Percentiles rank a stretch among this genome's conserved stretches.
Conservation (phyloP, 345 rosid species). For the Hypericum perforatum region DNA sequence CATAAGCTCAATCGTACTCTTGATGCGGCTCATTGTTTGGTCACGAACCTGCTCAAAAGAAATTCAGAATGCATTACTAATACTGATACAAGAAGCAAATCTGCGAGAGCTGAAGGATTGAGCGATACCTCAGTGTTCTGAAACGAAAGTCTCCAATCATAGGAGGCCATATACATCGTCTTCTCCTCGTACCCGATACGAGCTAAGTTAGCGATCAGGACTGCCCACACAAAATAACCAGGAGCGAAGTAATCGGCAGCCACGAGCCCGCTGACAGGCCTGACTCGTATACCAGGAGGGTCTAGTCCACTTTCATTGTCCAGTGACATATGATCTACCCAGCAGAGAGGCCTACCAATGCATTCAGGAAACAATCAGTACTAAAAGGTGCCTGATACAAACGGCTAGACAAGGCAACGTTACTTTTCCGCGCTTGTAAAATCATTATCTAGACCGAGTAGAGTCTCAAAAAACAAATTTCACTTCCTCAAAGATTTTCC, state of each 20-base stretch:
- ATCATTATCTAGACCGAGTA: too few relatives aligned
- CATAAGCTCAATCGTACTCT: conserved; percentile 74
- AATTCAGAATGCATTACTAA: background rate
- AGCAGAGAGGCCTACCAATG: conserved; percentile 63
- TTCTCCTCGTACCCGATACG: conserved; percentile 93
- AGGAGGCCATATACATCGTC: conserved; percentile 94
- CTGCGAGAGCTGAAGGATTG: background rate
- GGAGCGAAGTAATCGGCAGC: conserved; percentile 98
- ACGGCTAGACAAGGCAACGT: too few relatives aligned
- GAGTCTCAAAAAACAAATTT: too few relatives aligned
- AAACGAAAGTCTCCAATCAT: conserved; percentile 92
- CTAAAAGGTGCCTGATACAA: too few relatives aligned
- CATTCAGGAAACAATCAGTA: conserved; percentile 8
- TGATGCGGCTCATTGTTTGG: conserved; percentile 71
- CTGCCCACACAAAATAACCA: conserved; percentile 98
- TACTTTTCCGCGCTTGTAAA: too few relatives aligned
- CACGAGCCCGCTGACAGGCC: conserved; percentile 87
- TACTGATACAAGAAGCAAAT: conserved; percentile 6
- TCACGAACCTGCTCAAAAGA: conserved; percentile 61
- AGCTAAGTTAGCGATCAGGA: conserved; percentile 88
- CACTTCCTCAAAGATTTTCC: too few relatives aligned
- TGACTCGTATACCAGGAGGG: conserved; percentile 69
- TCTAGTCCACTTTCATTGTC: conserved; percentile 94
- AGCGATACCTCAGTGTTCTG: conserved; percentile 82
- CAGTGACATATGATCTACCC: conserved; percentile 95